A percentile compares a stretch with the other conserved stretches of the same genome.
These are phyloP conservation scores for Arachis stenosperma DNA, from an alignment of 306 rosid genomes.

Conservation along the genomic window DNA sequence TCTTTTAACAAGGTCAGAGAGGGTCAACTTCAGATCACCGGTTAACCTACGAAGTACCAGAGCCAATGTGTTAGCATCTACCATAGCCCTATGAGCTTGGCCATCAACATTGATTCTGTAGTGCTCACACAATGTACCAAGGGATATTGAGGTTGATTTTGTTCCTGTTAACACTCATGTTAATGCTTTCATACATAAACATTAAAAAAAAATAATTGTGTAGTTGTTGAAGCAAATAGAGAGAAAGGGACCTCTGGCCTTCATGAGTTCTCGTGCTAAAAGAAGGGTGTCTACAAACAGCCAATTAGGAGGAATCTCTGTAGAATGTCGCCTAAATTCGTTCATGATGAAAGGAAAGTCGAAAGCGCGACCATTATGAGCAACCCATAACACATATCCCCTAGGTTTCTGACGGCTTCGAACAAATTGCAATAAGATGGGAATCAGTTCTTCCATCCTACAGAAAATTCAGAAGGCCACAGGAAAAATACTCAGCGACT, in stretches of 20 bases:
- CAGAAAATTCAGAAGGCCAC: slow-evolving; percentile 38
- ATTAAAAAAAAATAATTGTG: neutral
- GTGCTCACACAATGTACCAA: slow-evolving; percentile 60
- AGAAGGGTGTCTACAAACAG: slow-evolving; percentile 62
- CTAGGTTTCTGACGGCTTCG: slow-evolving; percentile 75
- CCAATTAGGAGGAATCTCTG: slow-evolving; percentile 71
- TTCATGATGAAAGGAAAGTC: slow-evolving; percentile 80
- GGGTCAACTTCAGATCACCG: slow-evolving; percentile 58
- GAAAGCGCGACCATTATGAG: slow-evolving; percentile 81
- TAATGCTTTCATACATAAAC: slow-evolving; percentile 34
- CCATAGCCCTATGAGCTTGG: slow-evolving; percentile 86
- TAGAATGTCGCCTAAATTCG: slow-evolving; percentile 68
- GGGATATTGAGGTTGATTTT: slow-evolving; percentile 42
- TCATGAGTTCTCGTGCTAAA: slow-evolving; percentile 70
- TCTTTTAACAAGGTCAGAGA: slow-evolving; percentile 55
- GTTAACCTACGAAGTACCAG: slow-evolving; percentile 65
- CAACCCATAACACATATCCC: slow-evolving; percentile 69
- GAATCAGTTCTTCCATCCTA: slow-evolving; percentile 84
- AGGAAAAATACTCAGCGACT: slow-evolving; percentile 13
- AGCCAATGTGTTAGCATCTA: slow-evolving; percentile 68
- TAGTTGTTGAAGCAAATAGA: neutral
- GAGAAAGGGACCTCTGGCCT: slow-evolving; percentile 58
- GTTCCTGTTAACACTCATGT: slow-evolving; percentile 52
- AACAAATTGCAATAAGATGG: slow-evolving; percentile 65
- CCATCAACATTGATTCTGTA: slow-evolving; percentile 57